Conservation (phyloP, 768 basidiomycete species). For the Candolleomyces eurysporus region DNA sequence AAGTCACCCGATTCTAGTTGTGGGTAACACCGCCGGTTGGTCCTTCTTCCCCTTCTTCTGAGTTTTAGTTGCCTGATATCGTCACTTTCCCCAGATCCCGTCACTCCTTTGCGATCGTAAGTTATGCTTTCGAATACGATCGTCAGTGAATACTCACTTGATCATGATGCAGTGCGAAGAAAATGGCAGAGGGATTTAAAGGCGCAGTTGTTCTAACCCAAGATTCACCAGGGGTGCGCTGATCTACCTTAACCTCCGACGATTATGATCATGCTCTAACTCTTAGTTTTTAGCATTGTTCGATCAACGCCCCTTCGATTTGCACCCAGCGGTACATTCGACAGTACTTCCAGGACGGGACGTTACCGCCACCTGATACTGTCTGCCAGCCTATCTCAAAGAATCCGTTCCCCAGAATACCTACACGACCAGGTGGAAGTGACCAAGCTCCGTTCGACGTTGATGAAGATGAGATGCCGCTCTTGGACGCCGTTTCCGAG, state of each 20-base stretch:
- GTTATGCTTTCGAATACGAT: constrained; percentile 1
- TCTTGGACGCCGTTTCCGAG: not conserved
- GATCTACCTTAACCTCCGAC: not conserved
- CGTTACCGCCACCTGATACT: constrained; percentile 36
- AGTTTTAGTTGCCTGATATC: not conserved
- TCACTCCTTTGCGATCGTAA: constrained; percentile 27
- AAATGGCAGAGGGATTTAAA: constrained; percentile 34
- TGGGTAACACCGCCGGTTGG: constrained; percentile 40
- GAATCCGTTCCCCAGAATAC: not conserved
- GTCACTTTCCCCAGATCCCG: constrained; percentile 22
- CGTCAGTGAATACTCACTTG: not conserved
- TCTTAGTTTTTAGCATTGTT: constrained; percentile 26
- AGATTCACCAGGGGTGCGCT: constrained; percentile 38
- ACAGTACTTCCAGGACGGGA: constrained; percentile 39
- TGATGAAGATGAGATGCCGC: not conserved
- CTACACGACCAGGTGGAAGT: not conserved
- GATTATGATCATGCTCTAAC: not conserved
- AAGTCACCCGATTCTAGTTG: constrained; percentile 36
- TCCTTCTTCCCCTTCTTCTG: not conserved
- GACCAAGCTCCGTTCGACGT: not conserved
- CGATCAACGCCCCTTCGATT: constrained; percentile 27
- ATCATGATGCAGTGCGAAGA: constrained; percentile 31
- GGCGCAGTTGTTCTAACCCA: constrained; percentile 41
- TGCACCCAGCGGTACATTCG: constrained; percentile 34
- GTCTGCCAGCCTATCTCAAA: constrained; percentile 31